phyloP scores from a whole-genome alignment of 495 filamentous ascomycete species.

The Hypoxylon fuscum region DNA sequence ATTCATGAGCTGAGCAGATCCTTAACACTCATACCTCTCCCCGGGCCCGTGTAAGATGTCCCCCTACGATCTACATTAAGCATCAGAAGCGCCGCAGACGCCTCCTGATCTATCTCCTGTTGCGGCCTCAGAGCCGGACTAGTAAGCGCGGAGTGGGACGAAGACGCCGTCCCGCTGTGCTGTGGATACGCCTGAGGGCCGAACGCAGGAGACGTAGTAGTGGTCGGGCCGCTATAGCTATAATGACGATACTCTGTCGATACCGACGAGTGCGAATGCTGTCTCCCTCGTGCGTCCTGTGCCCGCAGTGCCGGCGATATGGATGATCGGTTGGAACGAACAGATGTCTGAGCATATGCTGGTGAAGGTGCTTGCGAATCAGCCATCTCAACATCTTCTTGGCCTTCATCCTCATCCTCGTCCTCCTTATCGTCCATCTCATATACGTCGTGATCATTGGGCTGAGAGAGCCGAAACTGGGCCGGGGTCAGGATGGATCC shows the following conservation, averaged over 20 bases:
- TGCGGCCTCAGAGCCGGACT: constrained; percentile 60
- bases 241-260: constrained; percentile 55
- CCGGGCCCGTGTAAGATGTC: constrained; percentile 24
- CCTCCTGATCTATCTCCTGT: constrained; percentile 74
- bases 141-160: constrained; percentile 54
- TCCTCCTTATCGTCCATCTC: constrained; percentile 42
- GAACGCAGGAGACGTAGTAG: constrained; percentile 58
- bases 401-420: constrained; percentile 31
- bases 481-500: constrained; percentile 23
- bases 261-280: constrained; percentile 57
- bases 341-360: constrained; percentile 41
- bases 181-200: constrained; percentile 49
- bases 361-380: constrained; percentile 49
- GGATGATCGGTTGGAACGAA: constrained; percentile 52
- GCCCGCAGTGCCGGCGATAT: constrained; percentile 59
- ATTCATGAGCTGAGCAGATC: constrained; percentile 75
- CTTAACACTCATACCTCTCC: constrained; percentile 77
- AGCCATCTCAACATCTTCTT: constrained; percentile 61
- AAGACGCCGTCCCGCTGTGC: constrained; percentile 41
- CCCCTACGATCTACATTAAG: constrained; percentile 73
- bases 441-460: constrained; percentile 38
- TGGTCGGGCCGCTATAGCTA: constrained; percentile 53
- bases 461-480: constrained; percentile 35
- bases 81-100: constrained; percentile 81
- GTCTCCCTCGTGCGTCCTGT: constrained; percentile 49